A percentile compares a stretch with the other conserved stretches of the same genome.
Conservation (phyloP, 768 basidiomycete genomes). For the Trametes punicea region DNA sequence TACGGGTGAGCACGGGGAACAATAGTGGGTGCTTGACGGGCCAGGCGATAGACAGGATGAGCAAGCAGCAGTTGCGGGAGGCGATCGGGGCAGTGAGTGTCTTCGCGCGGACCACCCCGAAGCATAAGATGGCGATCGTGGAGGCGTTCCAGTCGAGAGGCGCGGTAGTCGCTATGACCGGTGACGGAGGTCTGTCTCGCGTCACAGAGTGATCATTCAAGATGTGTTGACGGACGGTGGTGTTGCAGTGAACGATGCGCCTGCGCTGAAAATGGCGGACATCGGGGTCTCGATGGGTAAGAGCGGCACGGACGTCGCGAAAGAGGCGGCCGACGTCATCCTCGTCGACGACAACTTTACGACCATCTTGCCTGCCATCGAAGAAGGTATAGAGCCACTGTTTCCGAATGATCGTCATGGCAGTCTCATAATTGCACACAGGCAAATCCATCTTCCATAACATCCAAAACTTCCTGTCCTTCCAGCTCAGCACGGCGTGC, state of each 20-base stretch:
- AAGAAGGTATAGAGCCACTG: slow-evolving; percentile 61
- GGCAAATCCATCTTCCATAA: slow-evolving; percentile 99
- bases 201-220: neutral
- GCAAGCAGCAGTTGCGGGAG: slow-evolving; percentile 75
- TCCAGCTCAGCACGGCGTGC: slow-evolving; percentile 97
- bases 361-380: slow-evolving; percentile 90
- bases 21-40: slow-evolving; percentile 44
- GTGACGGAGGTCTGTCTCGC: slow-evolving; percentile 75
- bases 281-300: slow-evolving; percentile 98
- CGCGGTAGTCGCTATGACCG: slow-evolving; percentile 94
- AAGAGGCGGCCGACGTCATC: slow-evolving; percentile 96
- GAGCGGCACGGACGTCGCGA: slow-evolving; percentile 97
- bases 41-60: slow-evolving; percentile 75
- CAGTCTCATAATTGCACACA: slow-evolving; percentile 24
- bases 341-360: slow-evolving; percentile 97
- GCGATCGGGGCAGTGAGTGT: slow-evolving; percentile 79
- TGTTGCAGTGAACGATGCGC: slow-evolving; percentile 83
- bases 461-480: slow-evolving; percentile 95
- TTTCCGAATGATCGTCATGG: neutral
- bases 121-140: slow-evolving; percentile 97
- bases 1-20: slow-evolving; percentile 55
- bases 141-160: slow-evolving; percentile 90
- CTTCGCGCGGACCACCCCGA: slow-evolving; percentile 93
- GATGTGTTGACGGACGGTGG: slow-evolving; percentile 2
- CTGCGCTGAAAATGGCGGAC: slow-evolving; percentile 96